phyloP scores from a whole-genome alignment of 1,284 basidiomycete genomes.

The Ceratobasidium sp. region DNA sequence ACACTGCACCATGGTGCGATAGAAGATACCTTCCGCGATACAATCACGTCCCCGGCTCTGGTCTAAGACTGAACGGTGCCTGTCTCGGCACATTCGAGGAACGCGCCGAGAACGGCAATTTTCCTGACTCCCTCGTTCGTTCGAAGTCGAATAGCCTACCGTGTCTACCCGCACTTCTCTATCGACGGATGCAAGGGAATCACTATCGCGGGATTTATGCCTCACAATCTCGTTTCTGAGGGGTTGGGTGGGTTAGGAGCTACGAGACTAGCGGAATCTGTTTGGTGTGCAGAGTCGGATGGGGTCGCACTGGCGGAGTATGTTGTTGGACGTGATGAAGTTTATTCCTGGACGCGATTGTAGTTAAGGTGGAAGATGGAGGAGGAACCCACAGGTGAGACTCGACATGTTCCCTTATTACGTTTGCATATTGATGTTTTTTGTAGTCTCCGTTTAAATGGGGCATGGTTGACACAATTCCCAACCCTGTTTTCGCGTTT shows the following conservation, averaged over 20 bases:
- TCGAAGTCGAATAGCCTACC: constrained; percentile 71
- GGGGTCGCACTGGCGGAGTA: constrained; percentile 71
- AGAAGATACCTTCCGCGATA: constrained; percentile 76
- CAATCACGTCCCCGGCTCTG: constrained; percentile 63
- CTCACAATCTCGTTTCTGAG: constrained; percentile 63
- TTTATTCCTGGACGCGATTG: constrained; percentile 86
- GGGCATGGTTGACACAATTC: constrained; percentile 81
- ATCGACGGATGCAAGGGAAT: constrained; percentile 60
- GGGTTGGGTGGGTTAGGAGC: constrained; percentile 35
- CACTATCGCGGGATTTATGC: constrained; percentile 63
- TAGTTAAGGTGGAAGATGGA: constrained; percentile 76
- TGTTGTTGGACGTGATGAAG: constrained; percentile 77
- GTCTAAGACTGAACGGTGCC: constrained; percentile 14
- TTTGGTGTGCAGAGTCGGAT: constrained; percentile 48
- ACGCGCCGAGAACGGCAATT: constrained; percentile 17
- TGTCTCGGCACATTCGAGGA: constrained; percentile 38
- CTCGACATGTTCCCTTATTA: constrained; percentile 35
- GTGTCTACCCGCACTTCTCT: constrained; percentile 67
- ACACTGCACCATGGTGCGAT: constrained; percentile 83
- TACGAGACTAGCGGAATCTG: constrained; percentile 15
- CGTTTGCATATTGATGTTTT: neutral
- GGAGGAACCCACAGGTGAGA: constrained; percentile 77
- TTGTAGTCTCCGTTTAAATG: constrained; percentile 76
- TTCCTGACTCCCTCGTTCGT: constrained; percentile 28
- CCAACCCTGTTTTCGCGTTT: constrained; percentile 84